A percentile compares a stretch with the other conserved stretches of the same genome.
Evolutionary conservation across 441 rosid genomes (phyloP).

Genomic region (Adansonia madagascariensis): DNA sequence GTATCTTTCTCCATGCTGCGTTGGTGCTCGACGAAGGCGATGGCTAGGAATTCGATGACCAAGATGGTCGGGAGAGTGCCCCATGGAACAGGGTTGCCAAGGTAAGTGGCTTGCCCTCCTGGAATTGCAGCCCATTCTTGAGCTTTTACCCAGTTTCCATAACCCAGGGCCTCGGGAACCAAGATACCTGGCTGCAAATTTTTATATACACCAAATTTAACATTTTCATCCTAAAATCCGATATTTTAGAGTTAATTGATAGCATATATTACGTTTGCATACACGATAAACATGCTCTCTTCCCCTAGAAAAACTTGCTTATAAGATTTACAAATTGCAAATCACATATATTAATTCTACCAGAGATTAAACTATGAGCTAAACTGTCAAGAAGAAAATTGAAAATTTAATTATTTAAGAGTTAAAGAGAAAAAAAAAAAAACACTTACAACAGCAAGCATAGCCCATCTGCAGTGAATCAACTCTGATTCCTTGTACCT

Average conservation of each 20-base stretch:
- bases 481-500: slow-evolving; percentile 96
- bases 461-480: slow-evolving; percentile 98
- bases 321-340: not conserved
- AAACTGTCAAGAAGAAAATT: not conserved
- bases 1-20: slow-evolving; percentile 99
- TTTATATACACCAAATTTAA: slow-evolving; percentile 1
- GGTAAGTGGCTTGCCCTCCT: slow-evolving; percentile 95
- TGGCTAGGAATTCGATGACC: slow-evolving; percentile 82
- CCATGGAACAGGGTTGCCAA: slow-evolving; percentile 97
- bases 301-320: not conserved
- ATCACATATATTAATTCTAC: not conserved
- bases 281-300: not conserved
- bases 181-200: slow-evolving; percentile 79
- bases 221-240: not conserved
- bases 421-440: not conserved
- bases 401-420: not conserved
- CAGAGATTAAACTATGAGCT: not conserved
- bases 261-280: not conserved
- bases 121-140: slow-evolving; percentile 97
- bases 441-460: slow-evolving; percentile 94
- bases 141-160: slow-evolving; percentile 97
- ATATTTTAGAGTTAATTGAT: no score
- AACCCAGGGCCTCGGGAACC: slow-evolving; percentile 90
- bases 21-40: slow-evolving; percentile 94
- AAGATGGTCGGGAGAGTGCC: slow-evolving; percentile 88